Evolutionary conservation across 306 rosid genomes (phyloP).

Genomic region (Prunus salicina): DNA sequence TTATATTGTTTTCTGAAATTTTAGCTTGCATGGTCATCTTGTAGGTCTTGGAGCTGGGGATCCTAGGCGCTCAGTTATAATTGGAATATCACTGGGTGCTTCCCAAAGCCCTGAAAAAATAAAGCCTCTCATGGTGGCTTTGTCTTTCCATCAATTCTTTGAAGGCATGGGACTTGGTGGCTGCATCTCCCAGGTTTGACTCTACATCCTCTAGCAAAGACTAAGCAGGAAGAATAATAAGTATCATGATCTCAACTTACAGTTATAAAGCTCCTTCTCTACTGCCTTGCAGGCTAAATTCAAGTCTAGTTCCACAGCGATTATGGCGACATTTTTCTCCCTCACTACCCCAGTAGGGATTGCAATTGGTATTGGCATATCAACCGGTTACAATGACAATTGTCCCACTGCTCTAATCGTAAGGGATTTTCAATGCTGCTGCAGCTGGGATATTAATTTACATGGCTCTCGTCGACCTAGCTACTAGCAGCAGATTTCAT

Average conservation of each 20-base stretch:
- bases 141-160: constrained; percentile 86
- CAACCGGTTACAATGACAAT: constrained; percentile 44
- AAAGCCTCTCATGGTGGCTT: constrained; percentile 61
- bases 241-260: too few relatives aligned
- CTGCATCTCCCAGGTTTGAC: constrained; percentile 69
- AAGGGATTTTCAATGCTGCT: constrained; percentile 58
- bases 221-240: too few relatives aligned
- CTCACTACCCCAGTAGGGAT: constrained; percentile 72
- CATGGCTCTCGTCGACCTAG: constrained; percentile 75
- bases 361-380: constrained; percentile 54
- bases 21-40: not conserved
- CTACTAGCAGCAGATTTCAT: constrained; percentile 74
- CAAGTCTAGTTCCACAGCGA: constrained; percentile 36
- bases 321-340: constrained; percentile 63
- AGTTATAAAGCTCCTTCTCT: not conserved
- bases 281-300: constrained; percentile 47
- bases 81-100: constrained; percentile 68
- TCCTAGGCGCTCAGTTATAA: constrained; percentile 75
- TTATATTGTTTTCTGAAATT: not conserved
- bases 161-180: constrained; percentile 95
- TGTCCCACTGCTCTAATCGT: constrained; percentile 52
- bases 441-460: constrained; percentile 72
- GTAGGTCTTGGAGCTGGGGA: constrained; percentile 79
- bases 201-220: too few relatives aligned
- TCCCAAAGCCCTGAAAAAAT: constrained; percentile 46